Evolutionary conservation across 2,329 filamentous ascomycete species (phyloP).

Genomic region (Pseudocercospora musae): DNA sequence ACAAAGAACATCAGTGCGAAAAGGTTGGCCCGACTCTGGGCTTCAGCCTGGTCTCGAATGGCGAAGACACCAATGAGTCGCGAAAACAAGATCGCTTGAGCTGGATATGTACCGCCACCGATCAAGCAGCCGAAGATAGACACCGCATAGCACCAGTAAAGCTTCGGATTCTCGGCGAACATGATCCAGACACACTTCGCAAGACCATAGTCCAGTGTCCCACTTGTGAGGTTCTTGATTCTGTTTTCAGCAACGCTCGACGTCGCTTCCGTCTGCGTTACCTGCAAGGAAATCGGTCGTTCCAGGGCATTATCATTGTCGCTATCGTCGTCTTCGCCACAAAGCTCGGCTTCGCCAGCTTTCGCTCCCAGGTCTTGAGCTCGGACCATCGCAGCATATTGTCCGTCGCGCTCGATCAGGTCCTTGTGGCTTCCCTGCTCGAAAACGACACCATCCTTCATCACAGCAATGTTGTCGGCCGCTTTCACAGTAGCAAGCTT

Average conservation of each 20-base stretch:
- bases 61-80: slow-evolving; percentile 49
- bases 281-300: slow-evolving; percentile 24
- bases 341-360: slow-evolving; percentile 24
- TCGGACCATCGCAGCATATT: slow-evolving; percentile 44
- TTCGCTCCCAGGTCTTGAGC: slow-evolving; percentile 46
- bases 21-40: slow-evolving; percentile 46
- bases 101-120: slow-evolving; percentile 45
- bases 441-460: slow-evolving; percentile 42
- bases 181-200: slow-evolving; percentile 38
- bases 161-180: slow-evolving; percentile 35
- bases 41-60: slow-evolving; percentile 35
- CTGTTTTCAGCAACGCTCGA: slow-evolving; percentile 31
- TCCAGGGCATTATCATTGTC: slow-evolving; percentile 29
- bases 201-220: slow-evolving; percentile 32
- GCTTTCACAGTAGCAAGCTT: slow-evolving; percentile 43
- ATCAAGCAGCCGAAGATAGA: slow-evolving; percentile 36
- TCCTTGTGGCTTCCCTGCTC: slow-evolving; percentile 45
- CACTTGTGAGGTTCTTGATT: slow-evolving; percentile 31
- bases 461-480: slow-evolving; percentile 48
- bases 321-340: slow-evolving; percentile 25
- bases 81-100: slow-evolving; percentile 51
- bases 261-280: slow-evolving; percentile 29
- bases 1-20: slow-evolving; percentile 57
- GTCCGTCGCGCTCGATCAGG: slow-evolving; percentile 38
- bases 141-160: slow-evolving; percentile 41